Evolutionary conservation across 1,139 yeast species (phyloP).

Genomic region (Chernovozyma sophiae-reginae): DNA sequence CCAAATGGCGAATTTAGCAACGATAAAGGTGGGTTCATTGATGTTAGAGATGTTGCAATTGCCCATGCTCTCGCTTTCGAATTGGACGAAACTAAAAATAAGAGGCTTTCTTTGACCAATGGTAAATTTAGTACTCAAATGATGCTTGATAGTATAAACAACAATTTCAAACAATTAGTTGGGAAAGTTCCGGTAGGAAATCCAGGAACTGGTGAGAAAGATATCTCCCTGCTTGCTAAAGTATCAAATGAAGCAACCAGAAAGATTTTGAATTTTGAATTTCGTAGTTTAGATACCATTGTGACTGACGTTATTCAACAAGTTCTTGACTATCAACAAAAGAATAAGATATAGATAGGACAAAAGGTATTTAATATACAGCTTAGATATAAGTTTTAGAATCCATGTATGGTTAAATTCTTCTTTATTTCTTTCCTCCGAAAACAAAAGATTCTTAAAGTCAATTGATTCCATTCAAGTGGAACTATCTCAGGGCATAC

Average conservation of each 20-base stretch:
- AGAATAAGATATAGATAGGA: neutral
- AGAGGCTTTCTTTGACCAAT: constrained; percentile 19
- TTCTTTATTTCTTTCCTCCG: too few relatives aligned
- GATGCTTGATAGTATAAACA: constrained; percentile 29
- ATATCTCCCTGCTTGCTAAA: constrained; percentile 16
- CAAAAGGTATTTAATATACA: neutral
- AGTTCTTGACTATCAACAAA: constrained; percentile 15
- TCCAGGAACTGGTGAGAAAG: constrained; percentile 20
- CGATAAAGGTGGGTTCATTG: constrained; percentile 32
- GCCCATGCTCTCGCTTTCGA: constrained; percentile 33
- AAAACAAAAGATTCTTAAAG: too few relatives aligned
- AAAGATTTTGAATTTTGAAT: constrained; percentile 32
- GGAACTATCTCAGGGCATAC: too few relatives aligned
- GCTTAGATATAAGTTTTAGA: neutral
- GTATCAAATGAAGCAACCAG: constrained; percentile 21
- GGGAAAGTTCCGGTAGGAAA: constrained; percentile 29
- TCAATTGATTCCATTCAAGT: too few relatives aligned
- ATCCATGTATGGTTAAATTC: too few relatives aligned
- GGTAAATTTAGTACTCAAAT: constrained; percentile 26
- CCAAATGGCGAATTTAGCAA: constrained; percentile 18
- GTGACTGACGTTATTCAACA: constrained; percentile 41
- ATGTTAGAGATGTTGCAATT: constrained; percentile 38
- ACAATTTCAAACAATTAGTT: constrained; percentile 23
- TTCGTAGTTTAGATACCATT: constrained; percentile 29
- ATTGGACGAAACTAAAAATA: constrained; percentile 14